Base-by-base conservation (phyloP, 208 protist genomes). In the Acanthamoeba sp. region DNA sequence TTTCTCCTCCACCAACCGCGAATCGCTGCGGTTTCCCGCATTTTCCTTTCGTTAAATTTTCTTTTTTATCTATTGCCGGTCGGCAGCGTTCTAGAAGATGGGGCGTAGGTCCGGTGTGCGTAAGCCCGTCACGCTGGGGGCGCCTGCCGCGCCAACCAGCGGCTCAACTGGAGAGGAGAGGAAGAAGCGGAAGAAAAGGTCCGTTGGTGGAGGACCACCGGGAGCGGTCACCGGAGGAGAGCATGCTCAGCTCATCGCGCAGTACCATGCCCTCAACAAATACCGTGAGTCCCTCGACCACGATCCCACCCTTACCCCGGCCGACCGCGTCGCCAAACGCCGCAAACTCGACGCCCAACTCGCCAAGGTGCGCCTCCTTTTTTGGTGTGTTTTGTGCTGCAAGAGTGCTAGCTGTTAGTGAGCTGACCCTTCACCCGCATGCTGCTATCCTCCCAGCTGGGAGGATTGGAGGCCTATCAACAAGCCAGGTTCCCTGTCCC, bases 181-280 rank as follows among this genome's bases (percentile, higher is more conserved):
- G 62, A 92, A 92, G 0, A 92, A 92, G 7, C 71, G 36, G 87
- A 85, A 85, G 76, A 87, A 87, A 87, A 52, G 24, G 9, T 34
- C 36, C 22, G 40, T 7, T 50, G 32, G 40, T 24, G 38, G 76
- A 85, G 36, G 71, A 10, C 7, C 10, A 42, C 7, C 3, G 40
- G 32, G 32, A n/a, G 27, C 3, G 5, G 20, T 45, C 48, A 42
- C 82, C 10, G 29, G 34, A 42, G 82, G 82, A 1, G 82, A 93
- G 88, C 88, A 93, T 18, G 62, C 36, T 2, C 32, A 78, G 88
- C 62, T 93, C 1, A 93, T 93, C 59, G 38, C 62, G 6, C 29
- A 80, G 57, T 93, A 80, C 42, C 88, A 93, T 27, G 48, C 88
- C 42, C 38, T 93, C 27, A 93, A 93, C 66, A 93, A 93, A n/a